Base-by-base conservation (phyloP, 2,329 filamentous ascomycete species). In the Elsinoe ampelina region DNA sequence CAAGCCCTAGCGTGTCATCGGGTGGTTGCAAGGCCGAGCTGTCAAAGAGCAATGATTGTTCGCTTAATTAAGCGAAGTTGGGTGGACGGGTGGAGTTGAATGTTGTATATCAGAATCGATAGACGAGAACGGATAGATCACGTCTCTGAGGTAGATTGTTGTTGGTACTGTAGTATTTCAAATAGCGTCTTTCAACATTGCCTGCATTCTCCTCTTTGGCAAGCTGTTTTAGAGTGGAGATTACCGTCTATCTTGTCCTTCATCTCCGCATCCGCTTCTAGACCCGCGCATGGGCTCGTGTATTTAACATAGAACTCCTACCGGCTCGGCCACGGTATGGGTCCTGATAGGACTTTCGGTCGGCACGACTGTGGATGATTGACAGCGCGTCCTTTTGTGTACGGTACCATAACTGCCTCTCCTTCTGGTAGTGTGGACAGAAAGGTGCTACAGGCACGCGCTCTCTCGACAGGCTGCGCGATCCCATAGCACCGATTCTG, bases 191-290 rank as follows among this genome's bases (percentile, higher is more conserved):
- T 30, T 30, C 20, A 17, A 39, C 13, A 15, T 19, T 22, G 41
- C 10, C 26, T 45, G 41, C 41, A 12, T 45, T 45, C 41, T 45
- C 41, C 41, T 45, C 41, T 45, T 26, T 30, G 41, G 19, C 41
- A 45, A 45, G 41, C 41, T 45, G 41, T 45, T 45, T 45, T 45
- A 20, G 20, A 11, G 41, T 45, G 41, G 41, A 45, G 41, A 45
- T 22, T 26, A 10, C 20, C 41, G 41, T 45, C 20, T 17, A 22
- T 22, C 41, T 22, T 45, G 20, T 45, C 15, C 26, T 45, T n/a
- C 17, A 45, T 17, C n/a, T 45, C 41, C 41, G 41, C 20, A 45
- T 45, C 41, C 41, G 41, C 26, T 30, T 30, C 26, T 8, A 30
- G 26, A 30, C 26, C 26, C 26, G 26, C 26, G 26, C 26, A 30